A percentile compares a stretch with the other conserved stretches of the same genome.
These are phyloP conservation scores for Alternaria brassicicola DNA, from an alignment of 2,329 filamentous ascomycete genomes.

Conservation along the genomic window DNA sequence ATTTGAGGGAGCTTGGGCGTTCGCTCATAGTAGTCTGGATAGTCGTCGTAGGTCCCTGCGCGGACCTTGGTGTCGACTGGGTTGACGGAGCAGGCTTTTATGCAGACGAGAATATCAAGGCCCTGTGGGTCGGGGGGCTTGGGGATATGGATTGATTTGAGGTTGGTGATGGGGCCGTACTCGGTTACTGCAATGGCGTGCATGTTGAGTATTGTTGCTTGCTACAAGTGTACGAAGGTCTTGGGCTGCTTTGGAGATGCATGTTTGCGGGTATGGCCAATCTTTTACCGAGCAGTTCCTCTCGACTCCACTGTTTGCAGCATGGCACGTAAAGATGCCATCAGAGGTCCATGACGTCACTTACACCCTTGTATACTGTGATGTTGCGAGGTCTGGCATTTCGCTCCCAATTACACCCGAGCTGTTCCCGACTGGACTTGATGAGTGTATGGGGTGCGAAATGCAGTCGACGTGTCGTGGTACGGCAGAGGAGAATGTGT, in stretches of 20 bases:
- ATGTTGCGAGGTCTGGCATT: neutral
- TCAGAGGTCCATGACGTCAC: slow-evolving; percentile 9
- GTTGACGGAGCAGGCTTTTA: slow-evolving; percentile 9
- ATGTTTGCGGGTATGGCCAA: neutral
- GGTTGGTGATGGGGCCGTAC: slow-evolving; percentile 8
- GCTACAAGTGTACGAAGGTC: neutral
- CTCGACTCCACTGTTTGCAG: neutral
- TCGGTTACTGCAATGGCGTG: slow-evolving; percentile 11
- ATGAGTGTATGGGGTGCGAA: neutral
- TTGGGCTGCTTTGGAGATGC: neutral
- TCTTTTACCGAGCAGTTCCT: neutral
- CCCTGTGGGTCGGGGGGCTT: neutral
- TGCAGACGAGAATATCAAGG: slow-evolving; percentile 5
- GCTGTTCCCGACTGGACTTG: neutral
- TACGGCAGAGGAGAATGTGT: slow-evolving; percentile 5
- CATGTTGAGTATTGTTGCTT: neutral
- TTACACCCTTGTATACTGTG: neutral
- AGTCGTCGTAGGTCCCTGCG: slow-evolving; percentile 12
- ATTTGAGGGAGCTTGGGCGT: slow-evolving; percentile 7
- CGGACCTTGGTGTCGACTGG: slow-evolving; percentile 12
- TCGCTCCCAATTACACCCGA: neutral
- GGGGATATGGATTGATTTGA: slow-evolving; percentile 2
- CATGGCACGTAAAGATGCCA: slow-evolving; percentile 3
- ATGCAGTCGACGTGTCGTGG: slow-evolving; percentile 3
- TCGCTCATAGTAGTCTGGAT: slow-evolving; percentile 11